Base-by-base conservation (phyloP, 108 stramenopile species). In the Cyclotella baltica region DNA sequence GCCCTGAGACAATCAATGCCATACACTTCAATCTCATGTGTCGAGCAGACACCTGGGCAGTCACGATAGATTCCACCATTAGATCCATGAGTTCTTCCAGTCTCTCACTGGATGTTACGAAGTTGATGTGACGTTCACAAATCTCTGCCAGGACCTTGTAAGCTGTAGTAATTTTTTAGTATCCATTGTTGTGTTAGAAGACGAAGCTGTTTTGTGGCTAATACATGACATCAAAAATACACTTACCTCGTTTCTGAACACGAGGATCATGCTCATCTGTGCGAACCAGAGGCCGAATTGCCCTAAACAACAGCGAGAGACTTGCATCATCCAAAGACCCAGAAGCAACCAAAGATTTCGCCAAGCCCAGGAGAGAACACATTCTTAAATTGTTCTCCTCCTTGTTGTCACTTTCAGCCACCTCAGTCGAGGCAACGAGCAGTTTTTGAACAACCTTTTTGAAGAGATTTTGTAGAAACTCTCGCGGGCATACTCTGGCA, bases 11-110 rank as follows among this genome's bases (percentile, higher is more conserved):
- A 37, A 95, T 73, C n/a, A 75, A 51, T n/a, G 78, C 72, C 67
- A 95, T 74, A 53, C 94, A 95, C 57, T 88, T 91, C 22, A 95
- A 50, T 40, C 94, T 75, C 89, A 90, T 93, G 55, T 87, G 78
- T 38, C 94, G 81, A 10, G 91, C 88, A 38, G 94, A 87, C 2
- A 95, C 83, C 77, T 95, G 92, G 33, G 88, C 89, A 27, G 90
- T 89, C n/a, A 86, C 67, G 27, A 82, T 88, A 28, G 90, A 76
- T 30, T 83, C 89, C 10, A 92, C 85, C 67, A 95, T 47, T 0
- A 95, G 80, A 23, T 89, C 84, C 13, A 78, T 85, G 33, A 90
- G 67, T 67, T 93, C 94, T 35, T 72, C 68, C 30, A 95, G 70
- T 23, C 87, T 70, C 35, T 85, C 83, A 4, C 56, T 59, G 4